phyloP scores from a whole-genome alignment of 352 stramenopile genomes.

The Phytophthora tentaculata region DNA sequence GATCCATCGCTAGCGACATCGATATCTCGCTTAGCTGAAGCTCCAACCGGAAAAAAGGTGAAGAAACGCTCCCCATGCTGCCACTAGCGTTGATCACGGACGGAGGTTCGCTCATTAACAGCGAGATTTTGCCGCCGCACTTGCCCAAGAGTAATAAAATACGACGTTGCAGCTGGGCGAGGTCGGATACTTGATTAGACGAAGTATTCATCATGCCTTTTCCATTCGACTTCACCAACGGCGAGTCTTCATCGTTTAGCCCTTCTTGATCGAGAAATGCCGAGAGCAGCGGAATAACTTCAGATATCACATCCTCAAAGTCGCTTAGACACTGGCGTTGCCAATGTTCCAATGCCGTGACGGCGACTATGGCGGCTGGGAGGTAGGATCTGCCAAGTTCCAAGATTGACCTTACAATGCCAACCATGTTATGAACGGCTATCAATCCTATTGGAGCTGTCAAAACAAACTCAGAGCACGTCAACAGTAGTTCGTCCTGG shows the following conservation, averaged over 20 bases:
- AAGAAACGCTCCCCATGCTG: slow-evolving; percentile 30
- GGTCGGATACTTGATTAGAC: slow-evolving; percentile 31
- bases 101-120: slow-evolving; percentile 51
- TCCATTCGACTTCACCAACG: slow-evolving; percentile 11
- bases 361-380: slow-evolving; percentile 59
- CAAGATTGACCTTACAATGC: slow-evolving; percentile 56
- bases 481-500: slow-evolving; percentile 78
- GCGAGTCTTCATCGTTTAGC: slow-evolving; percentile 12
- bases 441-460: slow-evolving; percentile 53
- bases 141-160: slow-evolving; percentile 69
- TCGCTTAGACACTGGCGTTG: slow-evolving; percentile 32
- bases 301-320: slow-evolving; percentile 43
- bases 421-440: slow-evolving; percentile 32
- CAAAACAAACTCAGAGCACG: slow-evolving; percentile 65
- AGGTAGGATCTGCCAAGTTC: slow-evolving; percentile 70
- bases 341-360: slow-evolving; percentile 67
- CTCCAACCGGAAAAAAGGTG: slow-evolving; percentile 45
- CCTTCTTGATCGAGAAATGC: slow-evolving; percentile 61
- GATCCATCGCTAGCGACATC: slow-evolving; percentile 51
- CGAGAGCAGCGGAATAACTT: slow-evolving; percentile 53
- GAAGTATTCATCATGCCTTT: slow-evolving; percentile 13
- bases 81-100: slow-evolving; percentile 11
- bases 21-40: slow-evolving; percentile 53
- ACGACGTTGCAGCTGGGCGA: slow-evolving; percentile 60
- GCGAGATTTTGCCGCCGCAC: slow-evolving; percentile 48